Evolutionary conservation across 495 filamentous ascomycete species (phyloP).

Genomic region (Penicillium chermesinum): DNA sequence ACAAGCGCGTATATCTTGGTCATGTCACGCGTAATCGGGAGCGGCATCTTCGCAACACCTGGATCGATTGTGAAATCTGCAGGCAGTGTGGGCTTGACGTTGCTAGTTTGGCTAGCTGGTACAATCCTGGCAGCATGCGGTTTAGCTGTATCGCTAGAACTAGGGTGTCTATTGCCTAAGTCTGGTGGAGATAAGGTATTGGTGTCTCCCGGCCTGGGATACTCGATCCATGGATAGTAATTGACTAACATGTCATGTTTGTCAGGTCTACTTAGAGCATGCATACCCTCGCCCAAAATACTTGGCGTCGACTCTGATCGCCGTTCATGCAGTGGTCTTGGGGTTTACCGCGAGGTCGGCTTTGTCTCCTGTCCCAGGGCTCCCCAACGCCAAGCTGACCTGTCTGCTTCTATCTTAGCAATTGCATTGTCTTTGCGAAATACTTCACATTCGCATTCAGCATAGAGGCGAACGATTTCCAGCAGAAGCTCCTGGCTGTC

Average conservation of each 20-base stretch:
- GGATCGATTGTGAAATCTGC: slow-evolving; percentile 61
- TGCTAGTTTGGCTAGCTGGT: slow-evolving; percentile 61
- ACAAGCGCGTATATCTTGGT: slow-evolving; percentile 68
- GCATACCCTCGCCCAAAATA: slow-evolving; percentile 65
- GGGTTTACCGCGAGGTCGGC: slow-evolving; percentile 52
- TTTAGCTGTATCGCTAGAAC: slow-evolving; percentile 59
- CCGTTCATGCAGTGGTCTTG: slow-evolving; percentile 61
- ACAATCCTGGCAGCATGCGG: slow-evolving; percentile 57
- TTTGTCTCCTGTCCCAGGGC: background rate
- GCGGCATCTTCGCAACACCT: slow-evolving; percentile 71
- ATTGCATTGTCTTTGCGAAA: slow-evolving; percentile 42
- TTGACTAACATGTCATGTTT: too few species aligned
- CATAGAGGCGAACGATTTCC: slow-evolving; percentile 29
- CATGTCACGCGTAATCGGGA: slow-evolving; percentile 69
- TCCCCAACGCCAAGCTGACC: background rate
- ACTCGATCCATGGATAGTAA: too few species aligned
- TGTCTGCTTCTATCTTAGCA: slow-evolving; percentile 9
- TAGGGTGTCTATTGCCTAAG: slow-evolving; percentile 66
- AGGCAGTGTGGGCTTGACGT: slow-evolving; percentile 61
- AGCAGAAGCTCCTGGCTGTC: slow-evolving; percentile 33
- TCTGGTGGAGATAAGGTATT: slow-evolving; percentile 62
- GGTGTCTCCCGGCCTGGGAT: background rate
- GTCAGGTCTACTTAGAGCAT: slow-evolving; percentile 65
- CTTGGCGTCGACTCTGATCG: slow-evolving; percentile 62
- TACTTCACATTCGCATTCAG: slow-evolving; percentile 40